A percentile compares a stretch with the other conserved stretches of the same genome.
These are phyloP conservation scores for Yarrowia sp. DNA, from an alignment of 805 yeast genomes.

Conservation along the genomic window DNA sequence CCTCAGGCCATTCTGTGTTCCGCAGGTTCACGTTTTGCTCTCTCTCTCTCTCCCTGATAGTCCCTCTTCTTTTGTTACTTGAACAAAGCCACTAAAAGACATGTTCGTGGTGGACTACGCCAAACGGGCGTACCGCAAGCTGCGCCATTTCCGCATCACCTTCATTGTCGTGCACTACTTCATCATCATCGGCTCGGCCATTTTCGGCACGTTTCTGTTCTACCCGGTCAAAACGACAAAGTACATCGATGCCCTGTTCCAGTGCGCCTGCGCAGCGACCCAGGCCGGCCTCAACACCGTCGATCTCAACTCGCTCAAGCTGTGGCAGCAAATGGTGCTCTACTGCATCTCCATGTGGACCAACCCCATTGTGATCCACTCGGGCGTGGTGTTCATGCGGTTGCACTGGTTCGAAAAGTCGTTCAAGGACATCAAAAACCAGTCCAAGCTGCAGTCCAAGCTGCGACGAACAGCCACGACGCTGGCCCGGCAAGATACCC, in stretches of 20 bases:
- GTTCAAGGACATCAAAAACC: conserved; percentile 79
- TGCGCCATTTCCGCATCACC: conserved; percentile 33
- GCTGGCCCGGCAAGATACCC: conserved; percentile 57
- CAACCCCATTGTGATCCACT: conserved; percentile 89
- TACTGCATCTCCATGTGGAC: conserved; percentile 69
- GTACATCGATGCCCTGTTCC: conserved; percentile 82
- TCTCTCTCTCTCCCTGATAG: not conserved
- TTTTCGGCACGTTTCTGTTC: conserved; percentile 75
- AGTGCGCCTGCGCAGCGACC: conserved; percentile 78
- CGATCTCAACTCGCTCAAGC: conserved; percentile 64
- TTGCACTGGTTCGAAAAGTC: conserved; percentile 88
- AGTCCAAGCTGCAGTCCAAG: conserved; percentile 77
- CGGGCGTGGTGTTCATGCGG: conserved; percentile 75
- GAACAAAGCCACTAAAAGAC: not conserved
- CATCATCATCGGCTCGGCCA: conserved; percentile 65
- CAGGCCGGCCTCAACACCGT: conserved; percentile 93
- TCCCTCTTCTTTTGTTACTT: too few relatives aligned
- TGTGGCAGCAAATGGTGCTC: conserved; percentile 82
- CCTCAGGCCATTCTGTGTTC: conserved; percentile 10
- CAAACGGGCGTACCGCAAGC: conserved; percentile 30
- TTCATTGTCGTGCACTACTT: conserved; percentile 52
- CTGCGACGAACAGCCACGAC: conserved; percentile 83
- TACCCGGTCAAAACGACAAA: conserved; percentile 71
- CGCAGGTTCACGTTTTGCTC: conserved; percentile 9
- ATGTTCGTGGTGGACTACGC: conserved; percentile 27